phyloP scores from a whole-genome alignment of 805 yeast genomes.

The Hanseniaspora vineae region DNA sequence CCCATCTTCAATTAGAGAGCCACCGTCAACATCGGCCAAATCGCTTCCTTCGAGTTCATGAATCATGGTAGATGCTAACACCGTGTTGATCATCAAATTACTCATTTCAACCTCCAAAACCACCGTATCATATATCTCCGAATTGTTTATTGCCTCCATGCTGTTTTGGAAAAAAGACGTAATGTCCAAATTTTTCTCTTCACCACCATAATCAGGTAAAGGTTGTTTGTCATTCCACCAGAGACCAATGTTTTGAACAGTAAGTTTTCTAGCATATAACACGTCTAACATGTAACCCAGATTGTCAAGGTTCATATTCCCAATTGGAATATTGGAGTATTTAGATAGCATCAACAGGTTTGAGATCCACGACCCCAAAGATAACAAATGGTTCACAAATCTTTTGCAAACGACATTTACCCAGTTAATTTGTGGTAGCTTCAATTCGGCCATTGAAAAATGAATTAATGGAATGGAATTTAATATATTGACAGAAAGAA shows the following conservation, averaged over 20 bases:
- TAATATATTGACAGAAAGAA: conserved; percentile 33
- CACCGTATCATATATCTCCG: conserved; percentile 70
- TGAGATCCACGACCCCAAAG: conserved; percentile 59
- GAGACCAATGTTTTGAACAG: conserved; percentile 51
- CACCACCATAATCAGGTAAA: conserved; percentile 75
- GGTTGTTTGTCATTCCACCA: conserved; percentile 85
- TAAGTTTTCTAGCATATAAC: conserved; percentile 68
- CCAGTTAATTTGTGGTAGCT: conserved; percentile 73
- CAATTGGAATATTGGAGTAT: conserved; percentile 72
- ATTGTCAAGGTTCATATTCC: conserved; percentile 72
- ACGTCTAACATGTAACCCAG: conserved; percentile 72
- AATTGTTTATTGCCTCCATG: conserved; percentile 59
- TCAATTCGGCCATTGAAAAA: conserved; percentile 43
- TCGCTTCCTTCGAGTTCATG: conserved; percentile 85
- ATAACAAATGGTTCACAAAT: conserved; percentile 56
- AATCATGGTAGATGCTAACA: conserved; percentile 69
- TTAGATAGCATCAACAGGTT: conserved; percentile 53
- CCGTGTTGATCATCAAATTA: conserved; percentile 74
- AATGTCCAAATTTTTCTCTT: conserved; percentile 48
- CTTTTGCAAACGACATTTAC: conserved; percentile 53
- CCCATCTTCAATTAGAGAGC: conserved; percentile 62
- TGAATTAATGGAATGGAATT: conserved; percentile 49
- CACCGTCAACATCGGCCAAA: conserved; percentile 35
- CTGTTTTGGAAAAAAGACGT: conserved; percentile 41
- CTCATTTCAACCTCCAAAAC: conserved; percentile 66